These are phyloP conservation scores for Leucoagaricus sp. DNA, from an alignment of 1,284 basidiomycete genomes.

Conservation along the genomic window DNA sequence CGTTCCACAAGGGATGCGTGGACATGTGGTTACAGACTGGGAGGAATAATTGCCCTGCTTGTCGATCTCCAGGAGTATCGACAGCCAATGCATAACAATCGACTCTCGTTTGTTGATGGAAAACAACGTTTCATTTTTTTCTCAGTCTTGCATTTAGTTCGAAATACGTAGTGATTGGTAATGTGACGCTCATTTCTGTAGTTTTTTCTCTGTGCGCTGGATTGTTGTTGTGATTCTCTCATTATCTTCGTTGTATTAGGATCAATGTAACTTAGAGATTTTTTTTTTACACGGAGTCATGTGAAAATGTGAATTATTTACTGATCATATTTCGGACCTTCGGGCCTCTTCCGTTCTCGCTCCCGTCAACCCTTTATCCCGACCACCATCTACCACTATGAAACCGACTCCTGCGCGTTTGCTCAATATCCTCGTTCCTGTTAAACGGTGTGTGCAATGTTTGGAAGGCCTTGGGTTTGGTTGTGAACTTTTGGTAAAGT, in stretches of 20 bases:
- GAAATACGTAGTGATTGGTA: too few relatives aligned
- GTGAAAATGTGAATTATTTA: constrained; percentile 2
- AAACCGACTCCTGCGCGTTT: constrained; percentile 70
- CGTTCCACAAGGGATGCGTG: constrained; percentile 84
- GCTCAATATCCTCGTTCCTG: constrained; percentile 89
- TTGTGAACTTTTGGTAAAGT: constrained; percentile 34
- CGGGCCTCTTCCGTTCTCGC: neutral
- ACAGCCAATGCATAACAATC: too few relatives aligned
- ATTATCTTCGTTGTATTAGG: neutral
- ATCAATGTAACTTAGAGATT: neutral
- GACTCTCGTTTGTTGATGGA: too few relatives aligned
- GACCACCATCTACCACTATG: constrained; percentile 46
- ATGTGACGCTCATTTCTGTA: too few relatives aligned
- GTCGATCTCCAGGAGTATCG: constrained; percentile 56
- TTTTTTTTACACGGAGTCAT: constrained; percentile 3
- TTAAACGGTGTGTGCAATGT: constrained; percentile 75
- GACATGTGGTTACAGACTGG: constrained; percentile 87
- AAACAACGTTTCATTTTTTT: neutral
- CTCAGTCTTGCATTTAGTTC: constrained; percentile 21
- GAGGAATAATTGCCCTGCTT: constrained; percentile 90
- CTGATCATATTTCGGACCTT: neutral
- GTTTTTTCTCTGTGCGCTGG: too few relatives aligned
- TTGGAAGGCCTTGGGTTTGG: constrained; percentile 19
- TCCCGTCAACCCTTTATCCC: neutral
- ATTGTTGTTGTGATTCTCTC: neutral